phyloP scores from a whole-genome alignment of 495 filamentous ascomycete species.

The Patellaria atrata region DNA sequence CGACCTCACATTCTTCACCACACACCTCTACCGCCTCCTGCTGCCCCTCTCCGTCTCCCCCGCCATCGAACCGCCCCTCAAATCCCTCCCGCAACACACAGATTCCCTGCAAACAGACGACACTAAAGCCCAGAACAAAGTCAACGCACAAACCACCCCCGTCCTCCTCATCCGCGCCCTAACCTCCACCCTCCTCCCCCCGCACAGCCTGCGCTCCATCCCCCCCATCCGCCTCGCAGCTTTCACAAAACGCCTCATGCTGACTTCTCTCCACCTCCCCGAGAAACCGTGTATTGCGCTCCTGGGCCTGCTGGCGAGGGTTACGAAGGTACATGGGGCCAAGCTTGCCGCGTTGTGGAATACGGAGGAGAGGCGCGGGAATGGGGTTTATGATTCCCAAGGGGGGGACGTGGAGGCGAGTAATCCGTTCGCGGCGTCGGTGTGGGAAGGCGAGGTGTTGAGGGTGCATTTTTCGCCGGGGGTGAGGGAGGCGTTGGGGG shows the following conservation, averaged over 20 bases:
- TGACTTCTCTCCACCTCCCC: conserved; percentile 65
- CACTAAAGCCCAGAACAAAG: conserved; percentile 37
- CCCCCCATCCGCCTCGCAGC: conserved; percentile 69
- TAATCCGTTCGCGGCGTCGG: conserved; percentile 76
- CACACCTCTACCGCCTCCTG: conserved; percentile 76
- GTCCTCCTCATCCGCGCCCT: conserved; percentile 81
- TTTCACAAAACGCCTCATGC: conserved; percentile 85
- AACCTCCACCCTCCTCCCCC: conserved; percentile 58
- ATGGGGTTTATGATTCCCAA: conserved; percentile 49
- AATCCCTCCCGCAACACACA: conserved; percentile 67
- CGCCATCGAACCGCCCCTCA: conserved; percentile 72
- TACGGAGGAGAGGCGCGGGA: conserved; percentile 81
- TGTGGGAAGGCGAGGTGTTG: conserved; percentile 89
- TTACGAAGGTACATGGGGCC: conserved; percentile 54
- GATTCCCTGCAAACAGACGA: conserved; percentile 21
- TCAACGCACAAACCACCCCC: conserved; percentile 86
- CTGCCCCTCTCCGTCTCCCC: conserved; percentile 62
- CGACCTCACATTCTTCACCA: conserved; percentile 88
- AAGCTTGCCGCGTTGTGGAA: conserved; percentile 64
- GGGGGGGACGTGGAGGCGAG: conserved; percentile 54
- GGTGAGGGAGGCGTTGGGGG: conserved; percentile 58
- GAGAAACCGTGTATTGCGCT: conserved; percentile 74
- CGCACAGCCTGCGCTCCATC: conserved; percentile 40
- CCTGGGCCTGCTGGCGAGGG: conserved; percentile 55
- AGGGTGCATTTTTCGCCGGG: conserved; percentile 74